Percentiles rank a stretch among this genome's conserved stretches.
Conservation (phyloP, 2,329 filamentous ascomycete genomes). For the Aschersonia sp. region DNA sequence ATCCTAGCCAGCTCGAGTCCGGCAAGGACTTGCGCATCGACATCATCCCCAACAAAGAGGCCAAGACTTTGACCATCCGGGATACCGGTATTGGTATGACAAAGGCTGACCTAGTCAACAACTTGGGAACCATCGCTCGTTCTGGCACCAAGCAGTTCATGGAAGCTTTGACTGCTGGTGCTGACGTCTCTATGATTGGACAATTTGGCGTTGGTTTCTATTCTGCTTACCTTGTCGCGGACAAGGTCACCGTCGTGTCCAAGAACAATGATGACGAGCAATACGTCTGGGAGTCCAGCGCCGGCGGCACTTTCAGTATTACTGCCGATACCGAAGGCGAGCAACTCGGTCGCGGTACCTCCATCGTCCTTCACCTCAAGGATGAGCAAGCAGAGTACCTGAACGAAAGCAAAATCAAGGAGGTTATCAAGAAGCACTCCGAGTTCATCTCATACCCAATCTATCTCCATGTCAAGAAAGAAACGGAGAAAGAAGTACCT, state of each 20-base stretch:
- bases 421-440: conserved; percentile 99
- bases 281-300: conserved; percentile 98
- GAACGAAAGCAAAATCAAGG: conserved; percentile 98
- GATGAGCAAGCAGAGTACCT: conserved; percentile 98
- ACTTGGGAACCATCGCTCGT: conserved; percentile 97
- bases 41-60: conserved; percentile 94
- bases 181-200: conserved; percentile 99
- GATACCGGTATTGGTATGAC: conserved; percentile 99
- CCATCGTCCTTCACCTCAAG: conserved; percentile 98
- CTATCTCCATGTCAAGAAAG: conserved; percentile 99
- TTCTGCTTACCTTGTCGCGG: conserved; percentile 98
- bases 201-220: conserved; percentile 99
- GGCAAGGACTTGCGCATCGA: conserved; percentile 98
- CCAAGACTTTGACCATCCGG: conserved; percentile 92
- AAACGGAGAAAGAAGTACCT: conserved; percentile 96
- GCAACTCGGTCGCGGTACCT: conserved; percentile 83
- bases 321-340: conserved; percentile 79
- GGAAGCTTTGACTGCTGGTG: conserved; percentile 96
- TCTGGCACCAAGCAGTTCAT: conserved; percentile 99
- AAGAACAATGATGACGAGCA: conserved; percentile 99
- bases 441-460: conserved; percentile 99
- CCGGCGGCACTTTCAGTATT: conserved; percentile 95
- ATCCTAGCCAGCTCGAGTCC: conserved; percentile 91
- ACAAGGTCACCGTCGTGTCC: conserved; percentile 87
- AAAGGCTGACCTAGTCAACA: conserved; percentile 99